Percentiles rank a stretch among this genome's conserved stretches.
Conservation (phyloP, 208 protist genomes). For the Tritrichomonas foetus region DNA sequence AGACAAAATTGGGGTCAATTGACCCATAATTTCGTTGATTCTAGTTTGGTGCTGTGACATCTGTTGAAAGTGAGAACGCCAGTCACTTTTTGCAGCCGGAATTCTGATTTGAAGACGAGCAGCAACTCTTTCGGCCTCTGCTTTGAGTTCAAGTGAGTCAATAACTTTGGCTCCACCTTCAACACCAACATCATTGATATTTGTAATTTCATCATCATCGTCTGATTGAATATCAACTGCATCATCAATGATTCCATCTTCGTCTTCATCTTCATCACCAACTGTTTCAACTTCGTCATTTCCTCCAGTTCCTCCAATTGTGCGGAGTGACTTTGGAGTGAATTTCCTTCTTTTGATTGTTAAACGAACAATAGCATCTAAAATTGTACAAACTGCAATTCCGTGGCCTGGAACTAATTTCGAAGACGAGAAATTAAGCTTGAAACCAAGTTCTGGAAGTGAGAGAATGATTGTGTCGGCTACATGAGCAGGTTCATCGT, state of each 20-base stretch:
- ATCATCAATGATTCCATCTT: too few species aligned
- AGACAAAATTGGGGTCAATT: background rate
- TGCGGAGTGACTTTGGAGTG: background rate
- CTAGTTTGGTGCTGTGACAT: background rate
- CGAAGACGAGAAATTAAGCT: background rate
- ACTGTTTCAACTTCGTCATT: too few species aligned
- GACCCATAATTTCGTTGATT: constrained; percentile 7
- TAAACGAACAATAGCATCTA: background rate
- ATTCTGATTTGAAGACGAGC: background rate
- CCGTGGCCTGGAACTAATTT: constrained; percentile 11
- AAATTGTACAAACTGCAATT: background rate
- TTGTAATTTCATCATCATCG: background rate
- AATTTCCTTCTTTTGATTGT: background rate
- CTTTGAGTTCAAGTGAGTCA: background rate
- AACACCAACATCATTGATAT: background rate
- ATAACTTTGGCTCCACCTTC: background rate
- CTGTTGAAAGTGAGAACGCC: background rate
- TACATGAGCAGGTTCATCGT: constrained; percentile 24
- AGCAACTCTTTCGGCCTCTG: background rate
- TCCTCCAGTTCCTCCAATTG: too few species aligned
- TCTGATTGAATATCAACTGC: background rate
- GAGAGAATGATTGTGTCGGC: background rate
- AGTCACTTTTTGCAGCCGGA: constrained; percentile 22
- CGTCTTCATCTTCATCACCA: too few species aligned
- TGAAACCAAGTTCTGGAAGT: background rate